Evolutionary conservation across 176 grass and related monocot species (phyloP).

Genomic region (Alopecurus myosuroides): DNA sequence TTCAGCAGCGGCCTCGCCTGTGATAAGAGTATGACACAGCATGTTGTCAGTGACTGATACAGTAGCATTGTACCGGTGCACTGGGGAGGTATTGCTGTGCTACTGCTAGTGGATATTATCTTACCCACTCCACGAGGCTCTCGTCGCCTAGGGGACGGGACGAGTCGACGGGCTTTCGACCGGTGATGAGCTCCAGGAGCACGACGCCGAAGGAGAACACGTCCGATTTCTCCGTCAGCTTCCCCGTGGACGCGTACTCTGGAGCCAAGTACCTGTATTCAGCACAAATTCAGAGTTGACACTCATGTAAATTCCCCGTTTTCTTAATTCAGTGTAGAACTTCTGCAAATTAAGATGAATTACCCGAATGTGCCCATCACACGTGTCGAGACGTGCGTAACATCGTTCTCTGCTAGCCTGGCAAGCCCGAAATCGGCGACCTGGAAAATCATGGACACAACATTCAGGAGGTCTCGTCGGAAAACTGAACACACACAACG

Average conservation of each 20-base stretch:
- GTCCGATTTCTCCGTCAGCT: conserved; percentile 83
- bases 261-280: conserved; percentile 79
- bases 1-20: conserved; percentile 67
- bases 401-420: conserved; percentile 59
- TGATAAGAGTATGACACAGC: not conserved
- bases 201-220: conserved; percentile 93
- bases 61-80: not conserved
- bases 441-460: conserved; percentile 1
- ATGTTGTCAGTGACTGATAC: not conserved
- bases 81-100: not conserved
- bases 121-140: conserved; percentile 98
- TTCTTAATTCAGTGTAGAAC: not conserved
- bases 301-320: not conserved
- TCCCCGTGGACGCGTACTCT: conserved; percentile 78
- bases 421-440: conserved; percentile 86
- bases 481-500: not conserved
- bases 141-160: conserved; percentile 66
- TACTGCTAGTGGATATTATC: conserved; percentile 28
- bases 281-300: not conserved
- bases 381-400: conserved; percentile 71
- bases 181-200: conserved; percentile 89
- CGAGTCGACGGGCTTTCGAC: conserved; percentile 73
- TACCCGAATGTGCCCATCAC: conserved; percentile 98
- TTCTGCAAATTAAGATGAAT: not conserved
- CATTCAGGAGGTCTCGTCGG: not conserved